Conservation (phyloP, 192 early-diverging fungal species). For the Linnemannia exigua region DNA sequence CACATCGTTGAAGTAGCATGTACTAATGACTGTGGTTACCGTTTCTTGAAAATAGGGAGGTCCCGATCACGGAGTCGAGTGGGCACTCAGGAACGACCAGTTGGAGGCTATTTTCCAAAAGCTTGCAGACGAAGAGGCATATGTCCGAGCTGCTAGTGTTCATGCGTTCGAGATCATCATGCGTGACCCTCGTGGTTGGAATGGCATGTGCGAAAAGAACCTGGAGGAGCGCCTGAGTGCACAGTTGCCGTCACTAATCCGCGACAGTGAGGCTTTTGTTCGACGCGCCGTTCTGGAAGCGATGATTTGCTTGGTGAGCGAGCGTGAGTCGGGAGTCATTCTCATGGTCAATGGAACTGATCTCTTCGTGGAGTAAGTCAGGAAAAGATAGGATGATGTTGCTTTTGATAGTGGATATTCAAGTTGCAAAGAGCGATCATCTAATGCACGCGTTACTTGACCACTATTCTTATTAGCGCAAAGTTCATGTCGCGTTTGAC, state of each 20-base stretch:
- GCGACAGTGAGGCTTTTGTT: conserved; percentile 68
- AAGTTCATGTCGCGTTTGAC: conserved; percentile 54
- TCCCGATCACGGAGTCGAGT: conserved; percentile 48
- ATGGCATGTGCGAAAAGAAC: conserved; percentile 56
- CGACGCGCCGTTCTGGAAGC: conserved; percentile 65
- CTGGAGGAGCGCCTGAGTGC: conserved; percentile 46
- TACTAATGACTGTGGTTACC: not conserved
- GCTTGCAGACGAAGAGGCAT: conserved; percentile 63
- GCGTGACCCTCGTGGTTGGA: conserved; percentile 62
- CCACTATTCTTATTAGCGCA: conserved; percentile 28
- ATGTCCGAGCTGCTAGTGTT: conserved; percentile 67
- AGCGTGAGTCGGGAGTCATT: conserved; percentile 63
- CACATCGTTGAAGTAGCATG: not conserved
- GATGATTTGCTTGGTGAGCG: conserved; percentile 61
- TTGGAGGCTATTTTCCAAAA: conserved; percentile 55
- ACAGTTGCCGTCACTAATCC: conserved; percentile 59
- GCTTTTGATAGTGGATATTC: too few relatives aligned
- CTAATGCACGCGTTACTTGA: not conserved
- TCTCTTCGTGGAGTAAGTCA: conserved; percentile 40
- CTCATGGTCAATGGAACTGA: conserved; percentile 50
- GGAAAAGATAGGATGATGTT: not conserved
- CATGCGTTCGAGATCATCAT: conserved; percentile 61
- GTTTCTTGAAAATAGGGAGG: conserved; percentile 15
- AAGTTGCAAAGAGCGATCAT: not conserved
- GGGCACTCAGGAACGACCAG: conserved; percentile 60